Percentiles rank a stretch among this genome's conserved stretches.
These are phyloP conservation scores for Nematocida ausubeli DNA, from an alignment of 371 early-diverging fungal species.

Conservation along the genomic window DNA sequence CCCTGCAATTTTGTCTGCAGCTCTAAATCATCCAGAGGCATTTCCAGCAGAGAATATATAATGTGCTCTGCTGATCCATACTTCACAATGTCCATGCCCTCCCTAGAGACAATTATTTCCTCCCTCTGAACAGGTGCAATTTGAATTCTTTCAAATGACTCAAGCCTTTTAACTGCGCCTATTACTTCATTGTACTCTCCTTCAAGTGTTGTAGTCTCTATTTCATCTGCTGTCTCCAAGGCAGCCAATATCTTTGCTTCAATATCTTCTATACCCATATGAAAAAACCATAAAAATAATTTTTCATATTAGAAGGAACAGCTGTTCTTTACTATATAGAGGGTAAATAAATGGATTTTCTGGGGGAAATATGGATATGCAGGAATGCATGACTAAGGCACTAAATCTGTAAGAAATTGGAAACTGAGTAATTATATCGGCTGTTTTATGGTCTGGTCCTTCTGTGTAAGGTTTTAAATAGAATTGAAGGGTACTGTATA, in stretches of 20 bases:
- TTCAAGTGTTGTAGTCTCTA: constrained; percentile 6
- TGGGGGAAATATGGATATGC: too few relatives aligned
- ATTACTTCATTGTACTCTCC: constrained; percentile 45
- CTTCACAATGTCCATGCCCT: constrained; percentile 56
- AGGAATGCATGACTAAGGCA: too few relatives aligned
- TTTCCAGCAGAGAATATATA: constrained; percentile 27
- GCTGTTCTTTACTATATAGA: too few relatives aligned
- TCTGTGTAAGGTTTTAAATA: too few relatives aligned
- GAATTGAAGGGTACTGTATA: too few relatives aligned
- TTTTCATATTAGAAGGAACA: too few relatives aligned
- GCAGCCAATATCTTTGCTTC: constrained; percentile 11
- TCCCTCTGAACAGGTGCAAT: constrained; percentile 25
- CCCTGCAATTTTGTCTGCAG: not conserved
- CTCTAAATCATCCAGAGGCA: not conserved
- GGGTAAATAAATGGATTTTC: too few relatives aligned
- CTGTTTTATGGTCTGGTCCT: too few relatives aligned
- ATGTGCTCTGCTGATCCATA: constrained; percentile 63
- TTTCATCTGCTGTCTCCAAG: constrained; percentile 7
- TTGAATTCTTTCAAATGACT: constrained; percentile 8
- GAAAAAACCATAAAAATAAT: not conserved
- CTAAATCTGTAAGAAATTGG: not conserved
- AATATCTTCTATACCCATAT: constrained; percentile 4
- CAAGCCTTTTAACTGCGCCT: constrained; percentile 45
- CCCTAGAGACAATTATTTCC: constrained; percentile 50
- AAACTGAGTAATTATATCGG: not conserved